A percentile compares a stretch with the other conserved stretches of the same genome.
phyloP scores from a whole-genome alignment of 2,329 filamentous ascomycete genomes.

The Didymella pomorum region DNA sequence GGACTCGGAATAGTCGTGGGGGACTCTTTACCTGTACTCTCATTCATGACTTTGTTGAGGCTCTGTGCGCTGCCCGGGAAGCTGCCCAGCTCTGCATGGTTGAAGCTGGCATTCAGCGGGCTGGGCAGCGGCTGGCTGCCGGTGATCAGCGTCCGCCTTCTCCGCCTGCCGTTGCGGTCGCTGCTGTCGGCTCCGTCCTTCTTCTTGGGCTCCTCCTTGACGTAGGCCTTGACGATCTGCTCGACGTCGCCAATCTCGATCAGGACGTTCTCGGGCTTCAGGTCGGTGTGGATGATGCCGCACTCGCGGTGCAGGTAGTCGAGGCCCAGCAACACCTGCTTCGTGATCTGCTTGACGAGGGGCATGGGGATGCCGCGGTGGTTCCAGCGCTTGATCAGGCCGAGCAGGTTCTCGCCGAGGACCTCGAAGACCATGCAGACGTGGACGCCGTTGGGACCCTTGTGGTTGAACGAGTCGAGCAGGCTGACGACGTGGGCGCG shows the following conservation, averaged over 20 bases:
- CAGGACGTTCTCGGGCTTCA: conserved; percentile 97
- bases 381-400: conserved; percentile 98
- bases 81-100: conserved; percentile 72
- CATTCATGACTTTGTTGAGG: conserved; percentile 83
- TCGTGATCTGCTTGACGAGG: conserved; percentile 97
- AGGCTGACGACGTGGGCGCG: conserved; percentile 95
- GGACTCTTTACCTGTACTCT: conserved; percentile 67
- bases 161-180: conserved; percentile 87
- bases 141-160: conserved; percentile 92
- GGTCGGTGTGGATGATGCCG: conserved; percentile 96
- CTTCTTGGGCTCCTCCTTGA: conserved; percentile 75
- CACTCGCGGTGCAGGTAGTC: conserved; percentile 98
- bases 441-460: conserved; percentile 93
- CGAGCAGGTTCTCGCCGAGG: conserved; percentile 90
- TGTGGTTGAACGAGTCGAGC: conserved; percentile 96
- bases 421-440: conserved; percentile 99
- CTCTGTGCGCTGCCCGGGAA: conserved; percentile 71
- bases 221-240: conserved; percentile 95
- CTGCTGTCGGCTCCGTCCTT: conserved; percentile 85
- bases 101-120: conserved; percentile 91
- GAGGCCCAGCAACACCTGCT: conserved; percentile 92
- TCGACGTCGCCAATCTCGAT: conserved; percentile 99
- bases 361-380: conserved; percentile 96
- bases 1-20: conserved; percentile 54
- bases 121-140: conserved; percentile 96